These are phyloP conservation scores for Xylaria sp. DNA, from an alignment of 2,329 filamentous ascomycete genomes.

Conservation along the genomic window DNA sequence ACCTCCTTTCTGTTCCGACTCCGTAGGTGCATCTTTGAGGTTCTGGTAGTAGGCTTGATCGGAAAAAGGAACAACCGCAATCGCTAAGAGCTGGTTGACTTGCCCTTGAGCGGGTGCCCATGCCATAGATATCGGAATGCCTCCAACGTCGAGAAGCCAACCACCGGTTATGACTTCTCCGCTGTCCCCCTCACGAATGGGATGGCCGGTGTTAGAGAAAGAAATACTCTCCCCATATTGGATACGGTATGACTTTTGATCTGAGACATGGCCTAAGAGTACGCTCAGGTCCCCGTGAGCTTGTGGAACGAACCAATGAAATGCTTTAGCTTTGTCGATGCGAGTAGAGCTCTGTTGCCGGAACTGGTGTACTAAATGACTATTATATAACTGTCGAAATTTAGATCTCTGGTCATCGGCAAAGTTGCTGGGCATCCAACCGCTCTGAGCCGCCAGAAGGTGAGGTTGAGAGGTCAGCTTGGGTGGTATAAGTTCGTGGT, in stretches of 20 bases:
- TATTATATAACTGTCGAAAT: slow-evolving; percentile 43
- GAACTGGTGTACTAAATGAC: slow-evolving; percentile 36
- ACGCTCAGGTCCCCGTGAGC: slow-evolving; percentile 40
- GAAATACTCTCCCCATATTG: slow-evolving; percentile 42
- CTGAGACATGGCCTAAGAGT: slow-evolving; percentile 44
- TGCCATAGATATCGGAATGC: slow-evolving; percentile 62
- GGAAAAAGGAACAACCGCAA: slow-evolving; percentile 61
- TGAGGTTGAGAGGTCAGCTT: slow-evolving; percentile 39
- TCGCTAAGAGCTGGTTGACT: slow-evolving; percentile 60
- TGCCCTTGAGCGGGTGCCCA: slow-evolving; percentile 59
- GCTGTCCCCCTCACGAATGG: slow-evolving; percentile 36
- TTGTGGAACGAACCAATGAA: slow-evolving; percentile 42
- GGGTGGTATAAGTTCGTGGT: slow-evolving; percentile 46
- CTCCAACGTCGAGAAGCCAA: slow-evolving; percentile 66
- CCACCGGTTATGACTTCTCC: slow-evolving; percentile 48
- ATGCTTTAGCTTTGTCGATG: slow-evolving; percentile 42
- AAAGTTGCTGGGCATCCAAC: slow-evolving; percentile 46
- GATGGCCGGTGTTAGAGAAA: slow-evolving; percentile 42
- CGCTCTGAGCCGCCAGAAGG: slow-evolving; percentile 40
- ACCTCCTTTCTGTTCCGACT: slow-evolving; percentile 56
- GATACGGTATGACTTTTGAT: slow-evolving; percentile 44
- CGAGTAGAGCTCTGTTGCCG: slow-evolving; percentile 37
- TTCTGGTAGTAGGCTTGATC: slow-evolving; percentile 59
- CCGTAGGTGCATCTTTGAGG: slow-evolving; percentile 51
- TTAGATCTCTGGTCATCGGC: slow-evolving; percentile 38